phyloP scores from a whole-genome alignment of 225 moss, liverwort and hornwort genomes.

The Pleurozium schreberi region DNA sequence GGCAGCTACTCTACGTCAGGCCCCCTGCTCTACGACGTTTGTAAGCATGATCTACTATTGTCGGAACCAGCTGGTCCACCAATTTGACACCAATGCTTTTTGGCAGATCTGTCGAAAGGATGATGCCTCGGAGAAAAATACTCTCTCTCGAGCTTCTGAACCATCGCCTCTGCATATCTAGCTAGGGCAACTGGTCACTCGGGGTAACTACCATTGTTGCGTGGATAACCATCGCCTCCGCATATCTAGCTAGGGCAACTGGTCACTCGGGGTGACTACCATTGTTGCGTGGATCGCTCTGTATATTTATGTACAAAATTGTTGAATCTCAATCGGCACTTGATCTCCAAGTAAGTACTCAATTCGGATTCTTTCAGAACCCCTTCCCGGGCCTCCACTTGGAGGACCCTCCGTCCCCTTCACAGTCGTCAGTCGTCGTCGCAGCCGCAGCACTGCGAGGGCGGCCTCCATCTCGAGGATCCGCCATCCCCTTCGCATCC shows the following conservation, averaged over 20 bases:
- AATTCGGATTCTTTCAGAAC: not conserved
- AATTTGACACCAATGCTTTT: not conserved
- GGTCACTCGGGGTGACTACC: not conserved
- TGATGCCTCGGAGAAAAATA: not conserved
- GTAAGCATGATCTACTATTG: not conserved
- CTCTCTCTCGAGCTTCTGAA: not conserved
- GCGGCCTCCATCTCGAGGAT: not conserved
- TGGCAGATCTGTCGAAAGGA: not conserved
- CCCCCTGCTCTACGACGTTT: not conserved
- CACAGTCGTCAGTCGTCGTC: not conserved
- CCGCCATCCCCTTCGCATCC: constrained; percentile 13
- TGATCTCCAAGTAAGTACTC: not conserved
- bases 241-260: not conserved
- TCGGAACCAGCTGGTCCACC: not conserved
- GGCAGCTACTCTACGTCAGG: not conserved
- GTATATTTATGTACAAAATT: not conserved
- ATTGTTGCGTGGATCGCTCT: not conserved
- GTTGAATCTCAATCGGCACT: not conserved
- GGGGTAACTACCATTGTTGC: not conserved
- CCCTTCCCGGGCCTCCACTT: constrained; percentile 20
- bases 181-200: not conserved
- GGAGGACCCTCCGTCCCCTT: constrained; percentile 26
- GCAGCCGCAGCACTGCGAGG: not conserved
- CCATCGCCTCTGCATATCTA: too few species aligned
- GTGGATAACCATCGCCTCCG: not conserved